Evolutionary conservation across 2,329 filamentous ascomycete species (phyloP).

Genomic region (Sphaerostilbella broomeana): DNA sequence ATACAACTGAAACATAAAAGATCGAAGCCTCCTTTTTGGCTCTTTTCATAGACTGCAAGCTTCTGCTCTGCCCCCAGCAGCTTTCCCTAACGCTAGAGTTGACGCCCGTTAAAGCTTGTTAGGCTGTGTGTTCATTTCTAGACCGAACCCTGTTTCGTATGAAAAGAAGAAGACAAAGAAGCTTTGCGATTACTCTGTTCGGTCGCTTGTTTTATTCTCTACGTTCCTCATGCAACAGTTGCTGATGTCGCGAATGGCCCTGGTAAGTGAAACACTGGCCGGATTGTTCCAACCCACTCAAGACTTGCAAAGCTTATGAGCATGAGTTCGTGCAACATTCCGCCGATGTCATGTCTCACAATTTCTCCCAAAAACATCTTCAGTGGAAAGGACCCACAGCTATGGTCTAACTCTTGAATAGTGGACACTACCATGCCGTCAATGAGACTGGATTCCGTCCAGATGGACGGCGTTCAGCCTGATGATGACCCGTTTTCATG

Average conservation of each 20-base stretch:
- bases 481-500: conserved; percentile 66
- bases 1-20: too few relatives aligned
- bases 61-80: too few relatives aligned
- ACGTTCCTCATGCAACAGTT: conserved; percentile 3
- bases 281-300: not conserved
- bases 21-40: too few relatives aligned
- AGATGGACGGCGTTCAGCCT: conserved; percentile 23
- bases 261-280: conserved; percentile 1
- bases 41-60: too few relatives aligned
- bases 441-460: conserved; percentile 4
- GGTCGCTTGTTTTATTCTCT: not conserved
- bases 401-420: conserved; percentile 2
- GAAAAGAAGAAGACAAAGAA: not conserved
- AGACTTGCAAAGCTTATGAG: not conserved
- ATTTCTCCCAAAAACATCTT: too few relatives aligned
- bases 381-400: too few relatives aligned
- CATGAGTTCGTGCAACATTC: too few relatives aligned
- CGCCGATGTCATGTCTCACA: too few relatives aligned
- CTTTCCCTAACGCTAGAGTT: too few relatives aligned
- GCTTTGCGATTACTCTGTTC: not conserved
- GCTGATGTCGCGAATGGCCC: not conserved
- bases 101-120: too few relatives aligned
- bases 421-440: conserved; percentile 3
- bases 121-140: too few relatives aligned
- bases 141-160: too few relatives aligned